Conservation (phyloP, 140 eudicot species). For the Stevia rebaudiana region DNA sequence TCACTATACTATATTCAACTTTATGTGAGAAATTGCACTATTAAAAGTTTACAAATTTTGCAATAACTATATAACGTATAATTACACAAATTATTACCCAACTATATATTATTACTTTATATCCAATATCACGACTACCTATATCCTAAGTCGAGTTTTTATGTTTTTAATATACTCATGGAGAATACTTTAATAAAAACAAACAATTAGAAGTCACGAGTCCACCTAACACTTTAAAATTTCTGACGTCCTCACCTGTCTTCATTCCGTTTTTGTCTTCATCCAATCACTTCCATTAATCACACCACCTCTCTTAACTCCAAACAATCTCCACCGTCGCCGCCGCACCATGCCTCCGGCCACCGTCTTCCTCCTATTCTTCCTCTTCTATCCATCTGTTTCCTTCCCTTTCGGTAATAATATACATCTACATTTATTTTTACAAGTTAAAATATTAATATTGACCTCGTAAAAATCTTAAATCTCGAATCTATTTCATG, state of each 20-base stretch:
- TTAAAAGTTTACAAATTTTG: too few relatives aligned
- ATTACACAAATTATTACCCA: too few relatives aligned
- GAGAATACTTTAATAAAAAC: background rate
- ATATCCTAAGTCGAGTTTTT: background rate
- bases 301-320: slow-evolving; percentile 4
- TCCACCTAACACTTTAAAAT: background rate
- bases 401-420: slow-evolving; percentile 26
- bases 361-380: slow-evolving; percentile 21
- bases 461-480: too few relatives aligned
- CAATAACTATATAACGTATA: too few relatives aligned
- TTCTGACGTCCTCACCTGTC: background rate
- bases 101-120: background rate
- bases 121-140: background rate
- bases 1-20: too few relatives aligned
- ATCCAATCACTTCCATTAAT: background rate
- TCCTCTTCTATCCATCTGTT: slow-evolving; percentile 14
- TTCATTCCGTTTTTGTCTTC: background rate
- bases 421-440: background rate
- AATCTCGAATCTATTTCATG: too few relatives aligned
- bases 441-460: too few relatives aligned
- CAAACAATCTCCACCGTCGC: slow-evolving; percentile 21
- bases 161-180: background rate
- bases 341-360: slow-evolving; percentile 33
- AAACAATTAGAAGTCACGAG: slow-evolving; percentile 7
- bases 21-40: too few relatives aligned